phyloP scores from a whole-genome alignment of 2,329 filamentous ascomycete species.

The Diaporthe amygdali region DNA sequence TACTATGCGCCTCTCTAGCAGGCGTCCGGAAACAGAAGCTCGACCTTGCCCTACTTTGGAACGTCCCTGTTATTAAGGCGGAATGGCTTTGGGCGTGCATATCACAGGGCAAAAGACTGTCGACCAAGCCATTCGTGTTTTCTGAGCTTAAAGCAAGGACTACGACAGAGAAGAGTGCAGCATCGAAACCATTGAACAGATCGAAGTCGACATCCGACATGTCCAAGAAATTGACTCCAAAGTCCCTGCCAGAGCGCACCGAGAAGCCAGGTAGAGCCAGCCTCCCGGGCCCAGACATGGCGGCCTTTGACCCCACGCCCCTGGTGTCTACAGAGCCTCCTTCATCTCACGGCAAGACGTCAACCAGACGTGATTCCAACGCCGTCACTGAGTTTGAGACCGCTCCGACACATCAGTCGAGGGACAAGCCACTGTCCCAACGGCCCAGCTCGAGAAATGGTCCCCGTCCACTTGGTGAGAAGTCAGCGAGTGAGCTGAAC shows the following conservation, averaged over 20 bases:
- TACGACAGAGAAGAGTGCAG: conserved; percentile 10
- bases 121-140: conserved; percentile 53
- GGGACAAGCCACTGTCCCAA: not conserved
- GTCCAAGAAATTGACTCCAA: conserved; percentile 18
- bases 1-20: conserved; percentile 70
- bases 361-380: conserved; percentile 22
- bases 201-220: conserved; percentile 23
- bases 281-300: conserved; percentile 22
- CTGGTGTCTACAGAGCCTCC: conserved; percentile 18
- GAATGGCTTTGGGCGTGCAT: conserved; percentile 90
- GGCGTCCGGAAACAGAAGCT: conserved; percentile 76
- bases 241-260: conserved; percentile 8
- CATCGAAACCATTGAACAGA: conserved; percentile 17
- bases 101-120: conserved; percentile 54
- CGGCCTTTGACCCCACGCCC: conserved; percentile 22
- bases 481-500: conserved; percentile 47
- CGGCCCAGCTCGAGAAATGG: conserved; percentile 34
- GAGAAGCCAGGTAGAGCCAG: conserved; percentile 9
- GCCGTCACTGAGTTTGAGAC: conserved; percentile 32
- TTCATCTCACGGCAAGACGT: not conserved
- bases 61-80: conserved; percentile 79
- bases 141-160: conserved; percentile 46
- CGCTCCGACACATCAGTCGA: conserved; percentile 37
- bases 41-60: conserved; percentile 74
- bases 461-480: conserved; percentile 45